phyloP scores from a whole-genome alignment of 2,329 filamentous ascomycete genomes.

The Raffaelea ambrosiae region DNA sequence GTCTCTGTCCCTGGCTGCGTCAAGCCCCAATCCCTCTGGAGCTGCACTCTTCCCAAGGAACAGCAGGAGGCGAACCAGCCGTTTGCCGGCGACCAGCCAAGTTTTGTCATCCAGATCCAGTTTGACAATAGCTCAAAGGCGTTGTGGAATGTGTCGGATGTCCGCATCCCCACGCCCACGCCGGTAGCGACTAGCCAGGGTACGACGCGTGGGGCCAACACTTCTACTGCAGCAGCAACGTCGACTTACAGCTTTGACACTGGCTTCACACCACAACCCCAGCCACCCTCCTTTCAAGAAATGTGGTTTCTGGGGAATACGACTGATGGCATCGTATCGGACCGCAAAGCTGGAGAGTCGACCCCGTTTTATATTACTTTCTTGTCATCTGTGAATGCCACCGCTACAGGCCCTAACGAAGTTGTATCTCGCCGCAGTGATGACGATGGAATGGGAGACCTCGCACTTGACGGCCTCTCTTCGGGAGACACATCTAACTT shows the following conservation, averaged over 20 bases:
- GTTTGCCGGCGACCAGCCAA: constrained; percentile 61
- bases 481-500: constrained; percentile 38
- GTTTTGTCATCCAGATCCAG: constrained; percentile 72
- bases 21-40: constrained; percentile 69
- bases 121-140: constrained; percentile 52
- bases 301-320: constrained; percentile 78
- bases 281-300: constrained; percentile 56
- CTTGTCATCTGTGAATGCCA: constrained; percentile 36
- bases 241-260: constrained; percentile 13
- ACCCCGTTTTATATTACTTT: constrained; percentile 86
- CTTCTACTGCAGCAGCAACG: background rate
- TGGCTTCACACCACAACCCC: constrained; percentile 42
- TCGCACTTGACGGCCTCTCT: constrained; percentile 1
- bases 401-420: constrained; percentile 17
- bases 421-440: constrained; percentile 16
- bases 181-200: background rate
- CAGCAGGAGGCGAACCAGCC: constrained; percentile 56
- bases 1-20: constrained; percentile 62
- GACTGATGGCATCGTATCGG: constrained; percentile 61
- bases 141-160: constrained; percentile 40
- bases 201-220: background rate
- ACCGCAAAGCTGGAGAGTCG: constrained; percentile 70
- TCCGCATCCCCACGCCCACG: constrained; percentile 15
- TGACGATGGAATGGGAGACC: background rate
- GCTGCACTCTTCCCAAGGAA: constrained; percentile 75